A percentile compares a stretch with the other conserved stretches of the same genome.
These are phyloP conservation scores for Purpureocillium takamizusanense DNA, from an alignment of 2,329 filamentous ascomycete genomes.

Conservation along the genomic window DNA sequence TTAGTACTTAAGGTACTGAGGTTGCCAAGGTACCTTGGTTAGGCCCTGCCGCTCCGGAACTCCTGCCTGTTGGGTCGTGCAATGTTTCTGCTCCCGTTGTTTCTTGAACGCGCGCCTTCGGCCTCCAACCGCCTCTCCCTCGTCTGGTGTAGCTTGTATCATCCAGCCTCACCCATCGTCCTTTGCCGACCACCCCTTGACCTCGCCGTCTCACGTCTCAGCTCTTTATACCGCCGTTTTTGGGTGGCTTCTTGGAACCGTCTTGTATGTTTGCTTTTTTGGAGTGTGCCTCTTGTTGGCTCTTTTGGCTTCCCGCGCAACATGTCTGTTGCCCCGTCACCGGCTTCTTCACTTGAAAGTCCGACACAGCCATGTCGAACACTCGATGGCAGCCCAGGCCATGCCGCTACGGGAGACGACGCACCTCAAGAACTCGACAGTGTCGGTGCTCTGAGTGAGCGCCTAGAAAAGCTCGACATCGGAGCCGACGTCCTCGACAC, in stretches of 20 bases:
- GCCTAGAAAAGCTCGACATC: slow-evolving; percentile 13
- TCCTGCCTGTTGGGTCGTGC: neutral
- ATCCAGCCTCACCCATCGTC: slow-evolving; percentile 14
- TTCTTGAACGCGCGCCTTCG: no score
- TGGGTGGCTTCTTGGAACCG: slow-evolving; percentile 31
- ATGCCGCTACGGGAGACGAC: slow-evolving; percentile 1
- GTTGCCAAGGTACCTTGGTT: no score
- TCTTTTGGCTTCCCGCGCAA: slow-evolving; percentile 14
- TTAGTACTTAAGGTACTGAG: no score
- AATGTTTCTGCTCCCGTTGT: neutral
- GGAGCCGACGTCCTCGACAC: slow-evolving; percentile 25
- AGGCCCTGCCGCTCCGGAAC: neutral
- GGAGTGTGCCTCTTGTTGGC: slow-evolving; percentile 10
- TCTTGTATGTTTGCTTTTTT: slow-evolving; percentile 22
- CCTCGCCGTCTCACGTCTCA: neutral
- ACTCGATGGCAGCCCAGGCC: no score
- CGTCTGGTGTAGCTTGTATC: slow-evolving; percentile 1
- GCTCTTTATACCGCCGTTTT: slow-evolving; percentile 17
- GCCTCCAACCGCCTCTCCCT: no score
- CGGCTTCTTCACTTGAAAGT: slow-evolving; percentile 9
- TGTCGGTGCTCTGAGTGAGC: slow-evolving; percentile 20
- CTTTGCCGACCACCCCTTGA: slow-evolving; percentile 28
- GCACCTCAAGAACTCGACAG: slow-evolving; percentile 15
- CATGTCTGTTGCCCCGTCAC: slow-evolving; percentile 24
- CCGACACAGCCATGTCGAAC: neutral